A percentile compares a stretch with the other conserved stretches of the same genome.
These are phyloP conservation scores for Spirogloea muscicola DNA, from an alignment of 139 green algal species.

Conservation along the genomic window DNA sequence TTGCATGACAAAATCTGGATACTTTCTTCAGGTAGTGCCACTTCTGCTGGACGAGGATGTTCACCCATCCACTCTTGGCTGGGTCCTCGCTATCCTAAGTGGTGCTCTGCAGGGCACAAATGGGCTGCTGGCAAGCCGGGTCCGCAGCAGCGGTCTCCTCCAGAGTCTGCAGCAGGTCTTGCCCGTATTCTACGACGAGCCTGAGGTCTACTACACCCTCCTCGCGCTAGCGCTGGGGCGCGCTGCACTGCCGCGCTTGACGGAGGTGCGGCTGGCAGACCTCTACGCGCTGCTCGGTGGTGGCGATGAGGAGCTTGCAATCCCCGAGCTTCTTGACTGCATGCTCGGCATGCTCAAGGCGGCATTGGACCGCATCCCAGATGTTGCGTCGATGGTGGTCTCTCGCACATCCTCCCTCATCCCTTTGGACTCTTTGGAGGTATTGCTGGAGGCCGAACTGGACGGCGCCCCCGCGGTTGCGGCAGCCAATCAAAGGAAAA, in stretches of 20 bases:
- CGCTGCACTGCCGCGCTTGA: background rate
- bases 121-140: background rate
- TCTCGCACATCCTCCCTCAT: too few relatives aligned
- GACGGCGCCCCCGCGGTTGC: too few relatives aligned
- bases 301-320: conserved; percentile 10
- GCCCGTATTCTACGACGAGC: conserved; percentile 31
- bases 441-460: too few relatives aligned
- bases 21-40: too few relatives aligned
- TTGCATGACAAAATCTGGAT: too few relatives aligned
- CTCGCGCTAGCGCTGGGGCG: background rate
- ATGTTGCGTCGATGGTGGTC: too few relatives aligned
- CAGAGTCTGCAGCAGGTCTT: conserved; percentile 16
- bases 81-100: conserved; percentile 15
- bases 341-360: conserved; percentile 32
- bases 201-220: conserved; percentile 33
- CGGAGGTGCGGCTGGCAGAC: conserved; percentile 17
- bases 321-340: conserved; percentile 28
- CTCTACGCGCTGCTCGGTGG: conserved; percentile 13
- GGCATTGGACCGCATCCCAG: conserved; percentile 21
- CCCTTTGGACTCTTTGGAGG: too few relatives aligned
- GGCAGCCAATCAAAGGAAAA: too few relatives aligned
- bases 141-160: background rate
- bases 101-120: background rate
- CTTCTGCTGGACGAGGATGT: conserved; percentile 33
- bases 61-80: conserved; percentile 14